Evolutionary conservation across 176 grass and related monocot genomes (phyloP), one percentile per base, ranked within the genome.

Genomic region (Neostapfia colusana): DNA sequence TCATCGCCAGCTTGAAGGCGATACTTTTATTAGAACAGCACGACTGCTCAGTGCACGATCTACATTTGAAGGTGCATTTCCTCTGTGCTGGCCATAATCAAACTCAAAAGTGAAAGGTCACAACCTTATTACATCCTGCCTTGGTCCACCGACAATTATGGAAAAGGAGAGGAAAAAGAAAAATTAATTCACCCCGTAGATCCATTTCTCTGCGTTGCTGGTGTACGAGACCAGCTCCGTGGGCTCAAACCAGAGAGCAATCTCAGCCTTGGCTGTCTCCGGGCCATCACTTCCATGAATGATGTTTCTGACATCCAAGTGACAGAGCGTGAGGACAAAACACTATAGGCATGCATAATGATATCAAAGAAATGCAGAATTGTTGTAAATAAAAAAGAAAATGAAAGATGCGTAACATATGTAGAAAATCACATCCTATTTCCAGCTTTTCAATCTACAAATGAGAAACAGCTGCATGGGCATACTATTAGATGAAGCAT

Each of bases 251-350:
- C 95, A 98, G 38, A 94, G 77, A 8, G 87, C 89, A 13, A 92
- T 98, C 69, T 95, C 91, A 69, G 84, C 87, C 82, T 95, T 99
- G 3, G 95, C 91, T 23, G 91, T 99, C 84, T 98, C 89, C 4
- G 85, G 91, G 25, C 89, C 89, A 75, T 99, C 95, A 41, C 89
- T 95, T 63, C 95, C 91, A 55, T 99, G 95, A 67, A 99, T 90
- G 34, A 99, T 90, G 71, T 99, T 92, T 78, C 89, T 99, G 81
- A 34, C 55, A 70, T 84, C 37, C 44, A 85, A 41, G 16, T 23
- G 59, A 55, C 10, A 17, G 9, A n/a, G 34, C 31, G 63, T 75
- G 25, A 88, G 54, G 38, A 26, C 0, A 79, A 44, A 43, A 60
- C 38, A 63, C n/a, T 57, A 15, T n/a, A 62, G 4, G 14, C 12